phyloP scores from a whole-genome alignment of 2,329 filamentous ascomycete species.

The Nigrospora oryzae region DNA sequence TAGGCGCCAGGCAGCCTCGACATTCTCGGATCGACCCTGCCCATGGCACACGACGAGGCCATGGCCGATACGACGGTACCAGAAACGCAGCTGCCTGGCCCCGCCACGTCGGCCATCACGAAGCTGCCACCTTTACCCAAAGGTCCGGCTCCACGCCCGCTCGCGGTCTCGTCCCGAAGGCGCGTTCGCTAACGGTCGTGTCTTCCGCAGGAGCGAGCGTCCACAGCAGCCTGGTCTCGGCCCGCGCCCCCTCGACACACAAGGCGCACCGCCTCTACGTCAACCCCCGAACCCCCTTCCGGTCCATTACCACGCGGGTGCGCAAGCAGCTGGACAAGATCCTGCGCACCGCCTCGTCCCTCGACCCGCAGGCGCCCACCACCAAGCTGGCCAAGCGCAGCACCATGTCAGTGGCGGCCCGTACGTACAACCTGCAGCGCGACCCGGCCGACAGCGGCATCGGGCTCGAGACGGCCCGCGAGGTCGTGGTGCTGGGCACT shows the following conservation, averaged over 20 bases:
- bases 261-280: constrained; percentile 50
- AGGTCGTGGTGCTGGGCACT: constrained; percentile 54
- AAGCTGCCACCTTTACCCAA: constrained; percentile 21
- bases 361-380: constrained; percentile 14
- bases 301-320: constrained; percentile 58
- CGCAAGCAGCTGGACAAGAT: constrained; percentile 52
- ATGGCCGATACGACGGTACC: background rate
- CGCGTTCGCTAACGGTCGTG: constrained; percentile 6
- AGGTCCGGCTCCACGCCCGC: constrained; percentile 8
- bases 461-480: constrained; percentile 25
- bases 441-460: constrained; percentile 18
- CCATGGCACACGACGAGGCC: background rate
- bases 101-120: constrained; percentile 2
- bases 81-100: constrained; percentile 10
- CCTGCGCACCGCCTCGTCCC: constrained; percentile 25
- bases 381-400: constrained; percentile 32
- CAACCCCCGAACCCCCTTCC: constrained; percentile 55
- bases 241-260: constrained; percentile 27
- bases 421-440: constrained; percentile 29
- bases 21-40: background rate
- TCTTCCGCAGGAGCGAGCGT: constrained; percentile 33
- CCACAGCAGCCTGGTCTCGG: constrained; percentile 38
- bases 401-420: constrained; percentile 34
- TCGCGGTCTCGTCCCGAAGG: background rate
- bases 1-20: no score